These are phyloP conservation scores for Aethionema arabicum DNA, from an alignment of 345 rosid species.

Conservation along the genomic window DNA sequence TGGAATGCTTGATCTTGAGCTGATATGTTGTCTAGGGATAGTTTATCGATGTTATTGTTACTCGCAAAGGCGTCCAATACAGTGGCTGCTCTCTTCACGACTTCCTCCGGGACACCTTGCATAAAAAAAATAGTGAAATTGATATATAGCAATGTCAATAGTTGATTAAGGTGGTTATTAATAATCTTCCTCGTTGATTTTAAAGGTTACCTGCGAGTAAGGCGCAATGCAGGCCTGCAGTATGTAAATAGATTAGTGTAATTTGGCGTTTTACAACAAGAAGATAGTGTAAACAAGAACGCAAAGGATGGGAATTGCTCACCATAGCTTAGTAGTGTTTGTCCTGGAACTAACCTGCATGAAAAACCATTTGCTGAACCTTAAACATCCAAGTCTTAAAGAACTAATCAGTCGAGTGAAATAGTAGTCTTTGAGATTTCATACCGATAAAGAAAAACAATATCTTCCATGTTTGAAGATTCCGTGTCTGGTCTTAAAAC, in stretches of 20 bases:
- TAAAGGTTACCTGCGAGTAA: constrained; percentile 63
- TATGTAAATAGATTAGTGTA: constrained; percentile 16
- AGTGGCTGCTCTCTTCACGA: constrained; percentile 70
- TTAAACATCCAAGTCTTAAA: not conserved
- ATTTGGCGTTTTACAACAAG: constrained; percentile 16
- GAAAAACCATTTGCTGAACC: constrained; percentile 10
- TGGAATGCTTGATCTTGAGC: constrained; percentile 65
- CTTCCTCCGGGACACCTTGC: constrained; percentile 79
- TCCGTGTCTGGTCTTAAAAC: constrained; percentile 71
- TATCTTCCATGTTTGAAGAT: constrained; percentile 58
- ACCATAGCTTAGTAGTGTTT: constrained; percentile 84
- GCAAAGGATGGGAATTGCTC: constrained; percentile 29
- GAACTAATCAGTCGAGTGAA: not conserved
- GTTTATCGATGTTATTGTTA: constrained; percentile 47
- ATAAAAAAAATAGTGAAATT: constrained; percentile 14
- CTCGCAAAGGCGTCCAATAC: constrained; percentile 57
- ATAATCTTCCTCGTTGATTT: not conserved
- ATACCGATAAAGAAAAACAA: constrained; percentile 88
- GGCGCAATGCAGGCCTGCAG: constrained; percentile 89
- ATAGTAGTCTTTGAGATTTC: constrained; percentile 14
- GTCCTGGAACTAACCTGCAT: constrained; percentile 85
- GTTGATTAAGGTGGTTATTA: not conserved
- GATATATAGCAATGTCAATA: constrained; percentile 4
- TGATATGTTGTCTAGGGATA: constrained; percentile 55
- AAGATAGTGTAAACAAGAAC: constrained; percentile 19